Evolutionary conservation across 352 stramenopile species (phyloP).

Genomic region (Globisporangium nunn): DNA sequence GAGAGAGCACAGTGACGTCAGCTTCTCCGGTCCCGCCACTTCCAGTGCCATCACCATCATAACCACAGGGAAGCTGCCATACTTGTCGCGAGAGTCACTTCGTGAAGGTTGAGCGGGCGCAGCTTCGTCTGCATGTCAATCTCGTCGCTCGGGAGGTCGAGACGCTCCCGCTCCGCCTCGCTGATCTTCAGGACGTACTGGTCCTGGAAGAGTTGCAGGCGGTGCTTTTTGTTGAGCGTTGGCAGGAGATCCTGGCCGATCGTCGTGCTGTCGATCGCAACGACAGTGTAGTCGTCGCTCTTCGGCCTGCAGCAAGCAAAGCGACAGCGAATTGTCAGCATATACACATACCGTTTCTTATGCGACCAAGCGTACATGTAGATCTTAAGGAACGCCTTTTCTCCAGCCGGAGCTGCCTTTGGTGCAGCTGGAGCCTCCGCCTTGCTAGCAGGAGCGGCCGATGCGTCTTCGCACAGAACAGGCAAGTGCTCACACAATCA

Average conservation of each 20-base stretch:
- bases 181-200: conserved; percentile 88
- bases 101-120: conserved; percentile 75
- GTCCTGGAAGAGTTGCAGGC: conserved; percentile 79
- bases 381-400: conserved; percentile 86
- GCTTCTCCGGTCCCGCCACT: neutral
- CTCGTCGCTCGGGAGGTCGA: conserved; percentile 77
- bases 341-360: neutral
- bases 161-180: conserved; percentile 69
- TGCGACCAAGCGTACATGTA: conserved; percentile 52
- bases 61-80: conserved; percentile 10
- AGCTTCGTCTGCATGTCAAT: conserved; percentile 88
- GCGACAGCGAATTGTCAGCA: neutral
- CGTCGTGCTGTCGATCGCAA: conserved; percentile 73
- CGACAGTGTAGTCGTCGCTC: conserved; percentile 86
- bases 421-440: conserved; percentile 22
- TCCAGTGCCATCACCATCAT: neutral
- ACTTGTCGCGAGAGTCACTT: conserved; percentile 85
- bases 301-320: conserved; percentile 46
- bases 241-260: conserved; percentile 76
- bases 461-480: conserved; percentile 12
- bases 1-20: neutral
- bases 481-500: neutral
- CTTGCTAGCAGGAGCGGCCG: conserved; percentile 14
- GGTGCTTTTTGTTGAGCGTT: conserved; percentile 85
- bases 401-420: conserved; percentile 43